Percentiles rank a stretch among this genome's conserved stretches.
Conservation (phyloP, 208 protist genomes). For the Lotmaria passim region DNA sequence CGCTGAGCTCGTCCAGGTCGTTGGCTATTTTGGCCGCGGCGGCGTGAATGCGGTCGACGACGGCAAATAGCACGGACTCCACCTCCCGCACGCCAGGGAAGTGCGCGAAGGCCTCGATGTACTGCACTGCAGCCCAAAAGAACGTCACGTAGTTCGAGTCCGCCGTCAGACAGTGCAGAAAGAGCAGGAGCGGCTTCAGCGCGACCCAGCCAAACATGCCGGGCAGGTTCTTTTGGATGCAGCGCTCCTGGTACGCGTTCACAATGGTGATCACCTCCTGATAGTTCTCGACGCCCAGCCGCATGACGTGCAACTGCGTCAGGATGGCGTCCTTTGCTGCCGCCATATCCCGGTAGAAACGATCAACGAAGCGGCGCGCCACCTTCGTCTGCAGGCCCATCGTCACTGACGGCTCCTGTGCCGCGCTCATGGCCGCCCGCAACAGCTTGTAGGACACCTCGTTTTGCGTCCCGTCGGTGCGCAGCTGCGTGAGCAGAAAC, state of each 20-base stretch:
- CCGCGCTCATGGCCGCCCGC: slow-evolving; percentile 61
- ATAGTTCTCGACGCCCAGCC: slow-evolving; percentile 69
- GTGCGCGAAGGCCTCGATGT: slow-evolving; percentile 73
- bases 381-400: slow-evolving; percentile 38
- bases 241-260: slow-evolving; percentile 71
- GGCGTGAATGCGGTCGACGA: slow-evolving; percentile 76
- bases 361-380: slow-evolving; percentile 60
- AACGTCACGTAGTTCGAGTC: slow-evolving; percentile 90
- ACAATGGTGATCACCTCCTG: slow-evolving; percentile 70
- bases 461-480: slow-evolving; percentile 36
- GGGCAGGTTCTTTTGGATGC: slow-evolving; percentile 57
- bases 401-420: slow-evolving; percentile 78
- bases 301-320: slow-evolving; percentile 73
- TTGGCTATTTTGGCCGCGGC: slow-evolving; percentile 52
- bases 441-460: slow-evolving; percentile 40
- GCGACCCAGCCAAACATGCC: slow-evolving; percentile 88
- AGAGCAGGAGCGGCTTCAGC: slow-evolving; percentile 70
- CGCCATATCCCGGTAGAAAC: slow-evolving; percentile 66
- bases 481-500: slow-evolving; percentile 62
- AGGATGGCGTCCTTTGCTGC: slow-evolving; percentile 75
- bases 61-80: slow-evolving; percentile 70
- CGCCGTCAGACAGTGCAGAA: slow-evolving; percentile 76
- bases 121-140: slow-evolving; percentile 88
- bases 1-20: slow-evolving; percentile 49
- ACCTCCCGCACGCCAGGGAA: slow-evolving; percentile 72